Conservation (phyloP, 2,329 filamentous ascomycete genomes). For the Teratosphaeriaceae sp. region DNA sequence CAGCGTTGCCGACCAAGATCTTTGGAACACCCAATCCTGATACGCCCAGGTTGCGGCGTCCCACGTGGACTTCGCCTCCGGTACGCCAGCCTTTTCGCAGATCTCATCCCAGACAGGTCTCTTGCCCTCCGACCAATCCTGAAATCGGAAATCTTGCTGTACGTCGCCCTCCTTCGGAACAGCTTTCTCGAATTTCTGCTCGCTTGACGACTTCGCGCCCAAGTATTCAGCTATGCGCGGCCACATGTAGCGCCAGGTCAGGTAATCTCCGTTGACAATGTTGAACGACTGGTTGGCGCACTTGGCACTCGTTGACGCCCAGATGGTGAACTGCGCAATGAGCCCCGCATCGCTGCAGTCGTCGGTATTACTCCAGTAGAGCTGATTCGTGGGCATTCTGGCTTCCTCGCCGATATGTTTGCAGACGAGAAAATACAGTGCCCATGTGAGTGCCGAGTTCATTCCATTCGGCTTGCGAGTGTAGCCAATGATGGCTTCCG, state of each 20-base stretch:
- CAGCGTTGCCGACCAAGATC: slow-evolving; percentile 36
- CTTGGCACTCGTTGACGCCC: slow-evolving; percentile 27
- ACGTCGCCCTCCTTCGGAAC: not conserved
- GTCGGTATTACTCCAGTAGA: slow-evolving; percentile 31
- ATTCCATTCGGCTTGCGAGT: slow-evolving; percentile 27
- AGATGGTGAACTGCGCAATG: slow-evolving; percentile 33
- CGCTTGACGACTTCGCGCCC: slow-evolving; percentile 16
- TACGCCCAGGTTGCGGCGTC: slow-evolving; percentile 42
- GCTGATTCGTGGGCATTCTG: slow-evolving; percentile 29
- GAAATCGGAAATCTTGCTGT: slow-evolving; percentile 30
- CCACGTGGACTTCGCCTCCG: slow-evolving; percentile 30
- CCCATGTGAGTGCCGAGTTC: slow-evolving; percentile 36
- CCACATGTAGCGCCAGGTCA: slow-evolving; percentile 37
- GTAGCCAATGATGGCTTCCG: slow-evolving; percentile 27
- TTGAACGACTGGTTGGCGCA: slow-evolving; percentile 38
- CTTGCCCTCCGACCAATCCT: slow-evolving; percentile 35
- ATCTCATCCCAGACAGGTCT: slow-evolving; percentile 35
- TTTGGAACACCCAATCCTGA: slow-evolving; percentile 37
- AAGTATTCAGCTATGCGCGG: slow-evolving; percentile 34
- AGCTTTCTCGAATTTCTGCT: not conserved
- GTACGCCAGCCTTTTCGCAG: slow-evolving; percentile 29
- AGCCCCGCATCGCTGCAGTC: slow-evolving; percentile 28
- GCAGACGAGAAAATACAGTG: slow-evolving; percentile 35
- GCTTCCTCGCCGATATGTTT: slow-evolving; percentile 30
- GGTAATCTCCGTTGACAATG: slow-evolving; percentile 33